Evolutionary conservation across 805 yeast species (phyloP).

Genomic region (Debaryomyces prosopidis): DNA sequence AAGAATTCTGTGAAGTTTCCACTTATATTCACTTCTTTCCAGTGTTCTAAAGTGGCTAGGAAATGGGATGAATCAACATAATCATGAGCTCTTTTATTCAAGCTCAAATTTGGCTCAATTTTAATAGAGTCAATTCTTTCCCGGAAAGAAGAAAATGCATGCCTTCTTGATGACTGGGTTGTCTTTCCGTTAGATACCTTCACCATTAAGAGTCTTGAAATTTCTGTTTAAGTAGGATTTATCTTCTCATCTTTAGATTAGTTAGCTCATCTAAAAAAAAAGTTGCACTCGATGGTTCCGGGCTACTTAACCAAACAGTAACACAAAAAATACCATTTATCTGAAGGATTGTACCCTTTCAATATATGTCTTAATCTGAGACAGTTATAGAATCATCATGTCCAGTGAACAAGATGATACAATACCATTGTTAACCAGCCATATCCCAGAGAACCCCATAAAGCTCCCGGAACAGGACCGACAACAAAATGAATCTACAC

Average conservation of each 20-base stretch:
- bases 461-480: conserved; percentile 6
- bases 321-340: neutral
- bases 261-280: neutral
- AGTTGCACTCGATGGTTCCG: neutral
- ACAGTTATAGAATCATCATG: neutral
- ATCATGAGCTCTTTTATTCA: conserved; percentile 62
- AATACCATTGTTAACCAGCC: conserved; percentile 14
- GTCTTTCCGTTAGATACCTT: conserved; percentile 30
- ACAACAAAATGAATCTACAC: neutral
- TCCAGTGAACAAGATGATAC: conserved; percentile 2
- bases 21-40: conserved; percentile 85
- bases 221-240: no score
- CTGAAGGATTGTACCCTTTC: neutral
- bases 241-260: no score
- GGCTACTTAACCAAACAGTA: neutral
- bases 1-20: conserved; percentile 66
- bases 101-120: conserved; percentile 68
- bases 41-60: conserved; percentile 73
- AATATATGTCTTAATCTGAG: neutral
- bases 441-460: conserved; percentile 10
- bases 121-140: conserved; percentile 82
- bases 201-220: conserved; percentile 5
- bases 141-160: conserved; percentile 72
- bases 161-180: conserved; percentile 55
- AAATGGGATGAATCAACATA: conserved; percentile 78